Percentiles rank a stretch among this genome's conserved stretches.
Evolutionary conservation across 192 early-diverging fungal species (phyloP).

Genomic region (Coemansia sp.): DNA sequence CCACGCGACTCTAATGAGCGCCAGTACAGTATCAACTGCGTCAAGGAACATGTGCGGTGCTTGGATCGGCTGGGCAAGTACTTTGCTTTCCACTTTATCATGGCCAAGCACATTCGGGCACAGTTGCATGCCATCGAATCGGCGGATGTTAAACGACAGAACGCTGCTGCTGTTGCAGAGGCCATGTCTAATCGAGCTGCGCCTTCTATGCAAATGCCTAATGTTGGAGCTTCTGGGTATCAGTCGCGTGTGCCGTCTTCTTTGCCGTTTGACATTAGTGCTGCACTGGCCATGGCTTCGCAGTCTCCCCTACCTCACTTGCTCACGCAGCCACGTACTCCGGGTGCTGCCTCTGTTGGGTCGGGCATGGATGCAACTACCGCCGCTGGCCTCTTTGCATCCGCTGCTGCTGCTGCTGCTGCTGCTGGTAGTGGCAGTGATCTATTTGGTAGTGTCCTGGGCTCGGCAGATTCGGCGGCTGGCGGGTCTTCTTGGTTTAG

Average conservation of each 20-base stretch:
- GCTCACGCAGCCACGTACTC: neutral
- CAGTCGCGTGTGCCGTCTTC: neutral
- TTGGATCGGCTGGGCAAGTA: slow-evolving; percentile 48
- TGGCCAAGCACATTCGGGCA: slow-evolving; percentile 54
- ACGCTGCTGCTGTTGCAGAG: slow-evolving; percentile 8
- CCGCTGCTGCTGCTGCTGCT: neutral
- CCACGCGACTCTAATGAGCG: slow-evolving; percentile 42
- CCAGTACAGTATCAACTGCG: slow-evolving; percentile 54
- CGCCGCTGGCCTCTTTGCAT: slow-evolving; percentile 9
- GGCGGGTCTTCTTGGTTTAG: neutral
- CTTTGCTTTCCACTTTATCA: slow-evolving; percentile 54
- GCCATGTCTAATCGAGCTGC: neutral
- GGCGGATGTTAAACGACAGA: slow-evolving; percentile 7
- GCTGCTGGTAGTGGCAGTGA: neutral
- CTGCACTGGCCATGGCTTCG: slow-evolving; percentile 11
- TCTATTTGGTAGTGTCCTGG: neutral
- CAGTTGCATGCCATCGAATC: slow-evolving; percentile 47
- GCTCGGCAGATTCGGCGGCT: neutral
- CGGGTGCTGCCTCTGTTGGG: neutral
- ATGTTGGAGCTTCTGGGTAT: neutral
- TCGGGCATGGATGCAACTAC: neutral
- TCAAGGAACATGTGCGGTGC: slow-evolving; percentile 44
- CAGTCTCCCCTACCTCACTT: neutral
- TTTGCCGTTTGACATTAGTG: slow-evolving; percentile 15
- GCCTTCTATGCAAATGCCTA: neutral